Evolutionary conservation across 1,284 basidiomycete species (phyloP), one percentile per base, ranked within the genome.

Genomic region (Tilletia walkeri): DNA sequence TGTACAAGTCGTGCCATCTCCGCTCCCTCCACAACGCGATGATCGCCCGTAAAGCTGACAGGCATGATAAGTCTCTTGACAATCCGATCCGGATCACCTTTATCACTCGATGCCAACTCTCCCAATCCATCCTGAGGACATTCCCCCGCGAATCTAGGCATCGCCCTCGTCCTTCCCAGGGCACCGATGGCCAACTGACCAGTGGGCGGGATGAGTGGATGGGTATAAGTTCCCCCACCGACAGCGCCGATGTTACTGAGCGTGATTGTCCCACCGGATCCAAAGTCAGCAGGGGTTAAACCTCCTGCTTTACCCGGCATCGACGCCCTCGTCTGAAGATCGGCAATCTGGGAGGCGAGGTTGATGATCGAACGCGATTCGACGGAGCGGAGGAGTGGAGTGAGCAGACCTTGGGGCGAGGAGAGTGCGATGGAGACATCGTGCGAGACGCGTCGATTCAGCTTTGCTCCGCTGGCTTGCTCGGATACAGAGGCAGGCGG

Each of bases 171-270:
- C 24, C 76, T 73, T 1, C 94, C 94, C 24, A 97, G 86, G 0
- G 93, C 94, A 0, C 93, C 93, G 74, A 96, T 96, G 1, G 92
- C 93, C 0, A 96, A 88, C 0, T 94, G 93, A 0, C 93, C 93
- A 0, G 93, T 93, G 0, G 91, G 91, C 0, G 95, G 91, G 0
- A 96, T 86, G 49, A 95, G 89, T 3, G 80, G 80, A 39, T 76
- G 73, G 5, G 75, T 75, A 53, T 74, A 75, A 2, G 76, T 76
- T n/a, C 78, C 78, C 3, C 77, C 77, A 10, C 78, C 80, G 0
- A 81, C 72, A 1, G 78, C 70, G 16, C 80, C 80, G 5, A 81
- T 75, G 75, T 95, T 95, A 49, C 90, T 91, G n/a, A 97, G 88
- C 2, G 91, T 94, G 49, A 96, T 83, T 24, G 93, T 94, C 89